A percentile compares a stretch with the other conserved stretches of the same genome.
These are phyloP conservation scores for Phytopythium delawarense DNA, from an alignment of 352 stramenopile genomes.

Conservation along the genomic window DNA sequence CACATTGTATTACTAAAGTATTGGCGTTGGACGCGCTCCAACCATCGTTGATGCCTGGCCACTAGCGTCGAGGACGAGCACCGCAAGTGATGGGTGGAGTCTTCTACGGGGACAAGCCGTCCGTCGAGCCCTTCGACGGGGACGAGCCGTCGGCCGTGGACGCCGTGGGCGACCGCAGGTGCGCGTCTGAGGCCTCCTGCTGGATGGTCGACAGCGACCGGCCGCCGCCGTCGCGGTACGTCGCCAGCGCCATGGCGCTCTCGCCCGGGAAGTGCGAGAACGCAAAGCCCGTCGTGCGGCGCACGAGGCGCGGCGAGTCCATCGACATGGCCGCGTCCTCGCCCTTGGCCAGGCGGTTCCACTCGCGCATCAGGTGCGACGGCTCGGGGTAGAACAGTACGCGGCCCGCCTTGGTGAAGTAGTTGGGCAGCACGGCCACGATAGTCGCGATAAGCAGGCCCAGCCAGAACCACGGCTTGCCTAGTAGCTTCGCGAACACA, in stretches of 20 bases:
- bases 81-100: neutral
- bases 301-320: constrained; percentile 73
- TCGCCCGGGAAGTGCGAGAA: constrained; percentile 81
- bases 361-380: constrained; percentile 88
- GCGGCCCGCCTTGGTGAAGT: constrained; percentile 80
- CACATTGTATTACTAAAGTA: constrained; percentile 3
- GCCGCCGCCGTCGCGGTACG: constrained; percentile 21
- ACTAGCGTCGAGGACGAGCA: neutral
- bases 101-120: constrained; percentile 4
- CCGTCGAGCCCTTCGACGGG: constrained; percentile 9
- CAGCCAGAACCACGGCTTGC: constrained; percentile 83
- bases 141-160: constrained; percentile 11
- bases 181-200: neutral
- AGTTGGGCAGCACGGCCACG: constrained; percentile 71
- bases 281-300: constrained; percentile 83
- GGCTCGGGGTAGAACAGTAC: constrained; percentile 88
- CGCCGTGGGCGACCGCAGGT: constrained; percentile 6
- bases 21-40: neutral
- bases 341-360: constrained; percentile 81
- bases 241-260: constrained; percentile 61
- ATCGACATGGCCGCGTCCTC: constrained; percentile 52
- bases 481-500: constrained; percentile 54
- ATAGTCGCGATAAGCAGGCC: constrained; percentile 60
- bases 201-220: constrained; percentile 11
- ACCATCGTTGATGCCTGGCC: neutral